Percentiles rank a stretch among this genome's conserved stretches.
Evolutionary conservation across 345 rosid species (phyloP).

Genomic region (Alliaria petiolata): DNA sequence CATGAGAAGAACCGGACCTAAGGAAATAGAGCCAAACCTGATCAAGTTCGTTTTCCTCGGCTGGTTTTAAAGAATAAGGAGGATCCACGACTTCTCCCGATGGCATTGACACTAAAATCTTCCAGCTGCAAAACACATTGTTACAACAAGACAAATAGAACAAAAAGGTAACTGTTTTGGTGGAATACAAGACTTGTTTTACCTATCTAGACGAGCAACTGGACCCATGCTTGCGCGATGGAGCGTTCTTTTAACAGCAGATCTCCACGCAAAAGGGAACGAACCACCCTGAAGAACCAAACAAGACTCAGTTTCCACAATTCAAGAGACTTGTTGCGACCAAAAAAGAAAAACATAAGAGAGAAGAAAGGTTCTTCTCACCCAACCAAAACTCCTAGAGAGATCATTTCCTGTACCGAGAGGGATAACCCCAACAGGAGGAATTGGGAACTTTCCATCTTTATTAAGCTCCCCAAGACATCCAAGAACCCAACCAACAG

Average conservation of each 20-base stretch:
- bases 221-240: conserved; percentile 56
- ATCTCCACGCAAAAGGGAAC: conserved; percentile 95
- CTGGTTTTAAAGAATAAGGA: conserved; percentile 70
- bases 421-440: conserved; percentile 89
- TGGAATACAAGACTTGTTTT: neutral
- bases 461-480: conserved; percentile 65
- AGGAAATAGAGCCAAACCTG: conserved; percentile 45
- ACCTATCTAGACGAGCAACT: conserved; percentile 78
- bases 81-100: conserved; percentile 60
- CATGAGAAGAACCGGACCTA: neutral
- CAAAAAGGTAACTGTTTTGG: neutral
- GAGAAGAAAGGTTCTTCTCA: conserved; percentile 35
- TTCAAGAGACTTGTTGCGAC: conserved; percentile 4
- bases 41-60: conserved; percentile 60
- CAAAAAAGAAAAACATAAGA: neutral
- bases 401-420: conserved; percentile 98
- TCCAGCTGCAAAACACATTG: conserved; percentile 60
- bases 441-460: conserved; percentile 56
- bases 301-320: neutral
- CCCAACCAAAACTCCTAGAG: conserved; percentile 98
- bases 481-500: conserved; percentile 97
- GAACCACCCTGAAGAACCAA: conserved; percentile 74
- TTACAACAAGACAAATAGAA: neutral
- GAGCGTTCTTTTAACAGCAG: conserved; percentile 75
- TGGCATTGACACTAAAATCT: conserved; percentile 66